These are phyloP conservation scores for Aspergillus sp. DNA, from an alignment of 2,329 filamentous ascomycete genomes.

Conservation along the genomic window DNA sequence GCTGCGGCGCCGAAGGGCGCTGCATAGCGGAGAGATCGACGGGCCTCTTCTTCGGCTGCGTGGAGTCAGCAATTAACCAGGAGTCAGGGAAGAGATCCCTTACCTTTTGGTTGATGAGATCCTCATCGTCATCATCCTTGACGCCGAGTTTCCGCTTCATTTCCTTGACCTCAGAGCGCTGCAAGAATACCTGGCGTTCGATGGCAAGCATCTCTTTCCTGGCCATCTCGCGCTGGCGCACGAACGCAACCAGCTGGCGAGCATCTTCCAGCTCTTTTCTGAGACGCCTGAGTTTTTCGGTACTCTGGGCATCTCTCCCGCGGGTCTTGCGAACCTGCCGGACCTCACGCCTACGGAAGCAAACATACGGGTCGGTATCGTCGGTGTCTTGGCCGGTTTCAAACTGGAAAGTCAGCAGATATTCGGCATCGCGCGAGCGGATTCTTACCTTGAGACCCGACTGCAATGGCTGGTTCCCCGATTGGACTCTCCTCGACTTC, in stretches of 20 bases:
- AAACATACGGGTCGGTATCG: slow-evolving; percentile 94
- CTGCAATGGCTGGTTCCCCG: slow-evolving; percentile 63
- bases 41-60: slow-evolving; percentile 62
- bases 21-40: slow-evolving; percentile 52
- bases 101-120: slow-evolving; percentile 90
- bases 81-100: slow-evolving; percentile 24
- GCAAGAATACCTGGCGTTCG: slow-evolving; percentile 72
- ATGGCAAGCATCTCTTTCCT: slow-evolving; percentile 67
- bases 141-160: slow-evolving; percentile 81
- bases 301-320: slow-evolving; percentile 84
- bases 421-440: background rate
- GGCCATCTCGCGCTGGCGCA: slow-evolving; percentile 68
- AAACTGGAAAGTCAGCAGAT: slow-evolving; percentile 42
- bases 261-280: slow-evolving; percentile 85
- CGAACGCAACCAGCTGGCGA: slow-evolving; percentile 65
- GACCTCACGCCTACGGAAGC: slow-evolving; percentile 90
- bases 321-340: slow-evolving; percentile 91
- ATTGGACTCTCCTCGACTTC: slow-evolving; percentile 59
- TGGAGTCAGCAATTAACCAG: slow-evolving; percentile 28
- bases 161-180: slow-evolving; percentile 72
- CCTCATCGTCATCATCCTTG: slow-evolving; percentile 87
- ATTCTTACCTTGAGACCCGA: slow-evolving; percentile 60
- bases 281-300: slow-evolving; percentile 86
- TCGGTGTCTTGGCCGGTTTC: slow-evolving; percentile 91
- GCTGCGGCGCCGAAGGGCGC: slow-evolving; percentile 53